Percentiles rank a stretch among this genome's conserved stretches.
phyloP scores from a whole-genome alignment of 1,284 basidiomycete species.

The Marasmius oreades region DNA sequence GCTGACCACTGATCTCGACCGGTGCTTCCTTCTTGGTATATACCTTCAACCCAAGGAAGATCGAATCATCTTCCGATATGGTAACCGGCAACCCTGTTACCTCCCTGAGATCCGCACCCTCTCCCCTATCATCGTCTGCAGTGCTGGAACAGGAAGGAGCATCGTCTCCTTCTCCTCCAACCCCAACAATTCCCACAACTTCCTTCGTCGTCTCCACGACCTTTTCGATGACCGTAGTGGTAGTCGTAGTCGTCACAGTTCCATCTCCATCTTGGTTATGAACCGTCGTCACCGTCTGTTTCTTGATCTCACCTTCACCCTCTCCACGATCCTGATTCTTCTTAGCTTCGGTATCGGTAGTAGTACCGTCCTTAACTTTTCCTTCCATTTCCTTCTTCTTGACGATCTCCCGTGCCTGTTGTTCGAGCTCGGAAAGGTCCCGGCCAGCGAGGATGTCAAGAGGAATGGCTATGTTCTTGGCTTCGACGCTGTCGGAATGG shows the following conservation, averaged over 20 bases:
- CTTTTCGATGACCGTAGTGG: too few relatives aligned
- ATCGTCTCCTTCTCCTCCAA: too few relatives aligned
- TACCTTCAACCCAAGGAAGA: slow-evolving; percentile 8
- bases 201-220: too few relatives aligned
- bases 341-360: background rate
- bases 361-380: background rate
- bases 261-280: too few relatives aligned
- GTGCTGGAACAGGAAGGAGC: too few relatives aligned
- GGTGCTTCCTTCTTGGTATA: slow-evolving; percentile 6
- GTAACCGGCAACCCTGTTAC: background rate
- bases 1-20: slow-evolving; percentile 1
- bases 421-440: slow-evolving; percentile 33
- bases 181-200: too few relatives aligned
- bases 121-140: too few relatives aligned
- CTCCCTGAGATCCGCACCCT: too few relatives aligned
- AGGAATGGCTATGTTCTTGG: slow-evolving; percentile 28
- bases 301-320: too few relatives aligned
- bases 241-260: too few relatives aligned
- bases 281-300: background rate
- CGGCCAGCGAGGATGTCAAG: slow-evolving; percentile 31
- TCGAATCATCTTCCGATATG: slow-evolving; percentile 5
- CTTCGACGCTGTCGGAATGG: slow-evolving; percentile 19
- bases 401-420: slow-evolving; percentile 15
- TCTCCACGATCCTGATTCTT: background rate
- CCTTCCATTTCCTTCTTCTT: background rate